Percentiles rank a stretch among this genome's conserved stretches.
phyloP scores from a whole-genome alignment of 176 grass and related monocot species.

The Ensete ventricosum region DNA sequence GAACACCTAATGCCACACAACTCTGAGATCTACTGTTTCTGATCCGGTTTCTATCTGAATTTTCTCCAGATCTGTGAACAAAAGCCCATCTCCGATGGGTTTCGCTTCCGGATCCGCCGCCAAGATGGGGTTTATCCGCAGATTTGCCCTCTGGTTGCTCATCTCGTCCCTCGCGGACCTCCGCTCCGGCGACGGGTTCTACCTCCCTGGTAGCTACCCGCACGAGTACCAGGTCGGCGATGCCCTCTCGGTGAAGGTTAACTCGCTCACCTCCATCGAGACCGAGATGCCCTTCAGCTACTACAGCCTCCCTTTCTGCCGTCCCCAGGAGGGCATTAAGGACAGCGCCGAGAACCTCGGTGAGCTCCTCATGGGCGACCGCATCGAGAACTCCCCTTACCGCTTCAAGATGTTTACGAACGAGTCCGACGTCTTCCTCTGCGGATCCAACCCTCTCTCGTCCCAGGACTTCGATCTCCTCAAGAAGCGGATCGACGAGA shows the following conservation, averaged over 20 bases:
- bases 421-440: slow-evolving; percentile 52
- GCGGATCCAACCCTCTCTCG: slow-evolving; percentile 34
- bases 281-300: slow-evolving; percentile 72
- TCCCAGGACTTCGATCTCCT: slow-evolving; percentile 35
- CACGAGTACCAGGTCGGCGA: slow-evolving; percentile 50
- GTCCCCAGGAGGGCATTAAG: slow-evolving; percentile 46
- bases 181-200: slow-evolving; percentile 31
- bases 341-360: slow-evolving; percentile 79
- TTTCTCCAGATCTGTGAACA: slow-evolving; percentile 10
- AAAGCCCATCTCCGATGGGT: not conserved
- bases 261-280: slow-evolving; percentile 81
- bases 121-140: slow-evolving; percentile 2
- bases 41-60: not conserved
- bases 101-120: not conserved
- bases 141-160: slow-evolving; percentile 6
- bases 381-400: slow-evolving; percentile 75
- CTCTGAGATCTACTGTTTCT: slow-evolving; percentile 1
- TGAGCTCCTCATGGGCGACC: slow-evolving; percentile 78
- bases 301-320: slow-evolving; percentile 72
- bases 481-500: slow-evolving; percentile 67
- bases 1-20: not conserved
- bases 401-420: slow-evolving; percentile 61
- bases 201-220: slow-evolving; percentile 72
- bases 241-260: slow-evolving; percentile 49
- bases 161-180: not conserved